These are phyloP conservation scores for Tricholoma bakamatsutake DNA, from an alignment of 768 basidiomycete species.

Conservation along the genomic window DNA sequence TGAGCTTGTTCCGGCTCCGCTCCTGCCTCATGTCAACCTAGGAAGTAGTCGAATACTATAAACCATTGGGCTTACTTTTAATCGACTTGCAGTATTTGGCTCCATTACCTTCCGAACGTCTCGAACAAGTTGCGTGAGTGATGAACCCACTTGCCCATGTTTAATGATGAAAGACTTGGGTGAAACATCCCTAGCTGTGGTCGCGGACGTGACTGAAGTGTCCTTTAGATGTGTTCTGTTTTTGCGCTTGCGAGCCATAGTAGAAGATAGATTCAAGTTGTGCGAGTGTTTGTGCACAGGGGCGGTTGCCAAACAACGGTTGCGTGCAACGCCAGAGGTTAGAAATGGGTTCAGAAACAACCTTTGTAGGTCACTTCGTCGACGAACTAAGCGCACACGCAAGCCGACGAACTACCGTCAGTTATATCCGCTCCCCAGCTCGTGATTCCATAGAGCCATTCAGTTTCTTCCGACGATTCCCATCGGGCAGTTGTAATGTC, in stretches of 20 bases:
- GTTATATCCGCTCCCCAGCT: slow-evolving; percentile 52
- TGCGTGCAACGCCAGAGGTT: slow-evolving; percentile 66
- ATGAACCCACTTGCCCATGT: slow-evolving; percentile 88
- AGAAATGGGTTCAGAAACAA: slow-evolving; percentile 63
- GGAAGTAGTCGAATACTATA: not conserved
- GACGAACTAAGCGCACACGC: not conserved
- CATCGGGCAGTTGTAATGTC: slow-evolving; percentile 63
- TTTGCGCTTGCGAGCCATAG: slow-evolving; percentile 73
- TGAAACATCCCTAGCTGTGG: slow-evolving; percentile 25
- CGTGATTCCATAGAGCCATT: slow-evolving; percentile 59
- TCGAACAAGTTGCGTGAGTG: slow-evolving; percentile 82
- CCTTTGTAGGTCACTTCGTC: slow-evolving; percentile 83
- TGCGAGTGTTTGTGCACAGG: slow-evolving; percentile 13
- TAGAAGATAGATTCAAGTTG: not conserved
- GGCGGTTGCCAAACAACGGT: slow-evolving; percentile 34
- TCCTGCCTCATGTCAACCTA: slow-evolving; percentile 49
- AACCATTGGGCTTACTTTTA: slow-evolving; percentile 51
- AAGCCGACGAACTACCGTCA: slow-evolving; percentile 17
- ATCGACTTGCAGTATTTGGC: slow-evolving; percentile 90
- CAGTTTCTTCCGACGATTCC: slow-evolving; percentile 64
- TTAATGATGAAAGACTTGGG: slow-evolving; percentile 98
- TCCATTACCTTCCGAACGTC: slow-evolving; percentile 97
- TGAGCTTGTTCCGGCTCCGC: slow-evolving; percentile 81
- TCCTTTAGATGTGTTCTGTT: slow-evolving; percentile 79
- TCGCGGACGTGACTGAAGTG: slow-evolving; percentile 15